These are phyloP conservation scores for Neodidymelliopsis sp. DNA, from an alignment of 2,329 filamentous ascomycete genomes.

Conservation along the genomic window DNA sequence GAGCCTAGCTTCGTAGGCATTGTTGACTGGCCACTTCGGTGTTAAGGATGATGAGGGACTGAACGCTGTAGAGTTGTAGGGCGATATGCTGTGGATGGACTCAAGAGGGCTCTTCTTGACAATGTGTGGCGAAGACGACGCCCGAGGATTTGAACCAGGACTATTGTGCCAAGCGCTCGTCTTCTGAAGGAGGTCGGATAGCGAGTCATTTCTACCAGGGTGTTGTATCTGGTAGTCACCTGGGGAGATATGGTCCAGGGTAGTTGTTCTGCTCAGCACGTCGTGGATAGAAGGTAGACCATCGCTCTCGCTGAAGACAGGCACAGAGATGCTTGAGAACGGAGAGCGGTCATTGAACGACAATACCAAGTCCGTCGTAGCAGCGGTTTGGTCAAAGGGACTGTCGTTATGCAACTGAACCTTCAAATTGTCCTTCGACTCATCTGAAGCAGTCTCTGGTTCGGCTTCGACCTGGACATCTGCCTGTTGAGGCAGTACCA, in stretches of 20 bases:
- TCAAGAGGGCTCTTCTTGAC: slow-evolving; percentile 25
- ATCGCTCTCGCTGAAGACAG: slow-evolving; percentile 18
- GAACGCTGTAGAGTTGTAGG: slow-evolving; percentile 37
- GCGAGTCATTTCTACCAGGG: slow-evolving; percentile 8
- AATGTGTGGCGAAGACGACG: slow-evolving; percentile 12
- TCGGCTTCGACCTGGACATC: slow-evolving; percentile 18
- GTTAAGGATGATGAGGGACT: slow-evolving; percentile 30
- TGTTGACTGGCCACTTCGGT: slow-evolving; percentile 35
- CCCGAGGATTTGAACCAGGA: slow-evolving; percentile 19
- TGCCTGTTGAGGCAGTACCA: slow-evolving; percentile 15
- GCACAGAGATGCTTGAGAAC: slow-evolving; percentile 15
- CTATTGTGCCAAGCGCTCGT: slow-evolving; percentile 20
- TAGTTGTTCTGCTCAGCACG: slow-evolving; percentile 18
- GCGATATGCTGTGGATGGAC: slow-evolving; percentile 30
- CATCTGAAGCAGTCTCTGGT: slow-evolving; percentile 20
- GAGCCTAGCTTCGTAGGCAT: slow-evolving; percentile 34
- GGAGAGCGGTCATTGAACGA: slow-evolving; percentile 18
- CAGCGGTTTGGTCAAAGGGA: slow-evolving; percentile 2
- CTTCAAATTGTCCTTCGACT: slow-evolving; percentile 8
- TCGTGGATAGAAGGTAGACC: slow-evolving; percentile 29
- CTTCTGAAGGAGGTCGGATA: slow-evolving; percentile 12
- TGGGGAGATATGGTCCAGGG: slow-evolving; percentile 17
- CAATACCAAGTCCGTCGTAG: slow-evolving; percentile 10
- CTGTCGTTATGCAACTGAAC: neutral
- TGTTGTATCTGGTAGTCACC: slow-evolving; percentile 8